Base-by-base conservation (phyloP, 345 rosid species). In the Tarenaya hassleriana region DNA sequence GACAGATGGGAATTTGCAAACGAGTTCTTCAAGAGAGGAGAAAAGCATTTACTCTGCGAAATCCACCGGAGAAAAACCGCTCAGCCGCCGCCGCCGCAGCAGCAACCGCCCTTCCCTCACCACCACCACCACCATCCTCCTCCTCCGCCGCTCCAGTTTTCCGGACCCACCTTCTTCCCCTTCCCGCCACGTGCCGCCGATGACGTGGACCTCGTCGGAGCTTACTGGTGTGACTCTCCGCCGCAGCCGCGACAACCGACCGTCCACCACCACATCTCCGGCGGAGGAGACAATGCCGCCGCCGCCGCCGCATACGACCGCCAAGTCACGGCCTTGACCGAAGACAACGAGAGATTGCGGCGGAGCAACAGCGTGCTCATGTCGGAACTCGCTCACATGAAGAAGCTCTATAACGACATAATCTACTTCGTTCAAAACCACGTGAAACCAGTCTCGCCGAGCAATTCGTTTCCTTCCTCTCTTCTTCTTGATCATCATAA, bases 1-100 rank as follows among this genome's bases (percentile, higher is more conserved):
- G 98, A 91, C 74, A 71, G 95, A 66, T 91, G 98, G 98, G 98
- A 91, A 67, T 91, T 91, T 32, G 96, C 96, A 0, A 91, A 91
- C 47, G 98, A 87, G 72, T 79, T 71, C 68, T 91, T 91, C 83
- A 81, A 80, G 62, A 82, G 81, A 50, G 98, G 98, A 54, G 96
- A 91, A 34, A 87, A 91, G 65, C 95, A 91, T 62, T 56, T 87
- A 50, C 89, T 91, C 39, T 91, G 95, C 41, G 96, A 84, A 77
- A 91, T 91, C 84, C 95, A 88, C 41, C 69, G 98, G 47, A 56
- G 98, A 33, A 91, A 91, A 70, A 82, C 95, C 31, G 69, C 87
- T 34, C 97, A 81, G 34, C 81, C 81, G 14, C 76, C 76, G 45
- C 77, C 77, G 16, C 81, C 81, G 14, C 76, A 75, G 45, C 77